Evolutionary conservation across 2,329 filamentous ascomycete genomes (phyloP), one percentile per base, ranked within the genome.

Genomic region (Exophiala lecanii-corni): DNA sequence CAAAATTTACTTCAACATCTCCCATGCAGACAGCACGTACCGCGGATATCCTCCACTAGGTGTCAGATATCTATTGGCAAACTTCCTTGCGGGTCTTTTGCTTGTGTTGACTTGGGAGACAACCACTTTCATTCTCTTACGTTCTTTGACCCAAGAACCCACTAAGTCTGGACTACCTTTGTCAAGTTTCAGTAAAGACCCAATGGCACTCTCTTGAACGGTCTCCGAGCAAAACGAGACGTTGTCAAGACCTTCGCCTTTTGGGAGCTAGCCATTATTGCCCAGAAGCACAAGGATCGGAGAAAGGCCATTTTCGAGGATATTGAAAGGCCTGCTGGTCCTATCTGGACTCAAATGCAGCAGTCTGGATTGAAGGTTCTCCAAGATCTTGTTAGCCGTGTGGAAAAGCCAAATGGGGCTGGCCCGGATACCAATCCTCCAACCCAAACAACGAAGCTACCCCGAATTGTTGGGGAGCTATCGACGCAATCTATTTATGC

Each of bases 251-350:
- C 80, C 1, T 94, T 94, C 62, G 89, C 91, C 12, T 84, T 94
- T 64, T 95, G 89, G 89, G 91, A 97, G 60, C 71, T 96, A 19
- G 79, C 81, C 20, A 74, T 86, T 43, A 94, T 96, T 55, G 82
- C 86, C 26, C 77, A 84, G 43, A 76, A 79, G 41, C 89, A 85
- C 50, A 74, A 82, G 12, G 74, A 79, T n/a, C 81, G 89, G 23
- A 79, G 91, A 39, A 86, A 84, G 62, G 78, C 80, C 15, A 87
- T 97, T 42, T 96, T 86, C 64, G 79, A 82, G 45, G 91, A 97
- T 55, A 86, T 95, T 49, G 87, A 94, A 55, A 84, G 89, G 47
- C 79, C 79, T 41, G 84, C 83, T 33, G 87, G 84, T 0, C 76
- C 86, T 1, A 82, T 86, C 53, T 95, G 88, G 86, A 79, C 81